Conservation (phyloP, 176 grass and related monocot species). For the Puya raimondii region DNA sequence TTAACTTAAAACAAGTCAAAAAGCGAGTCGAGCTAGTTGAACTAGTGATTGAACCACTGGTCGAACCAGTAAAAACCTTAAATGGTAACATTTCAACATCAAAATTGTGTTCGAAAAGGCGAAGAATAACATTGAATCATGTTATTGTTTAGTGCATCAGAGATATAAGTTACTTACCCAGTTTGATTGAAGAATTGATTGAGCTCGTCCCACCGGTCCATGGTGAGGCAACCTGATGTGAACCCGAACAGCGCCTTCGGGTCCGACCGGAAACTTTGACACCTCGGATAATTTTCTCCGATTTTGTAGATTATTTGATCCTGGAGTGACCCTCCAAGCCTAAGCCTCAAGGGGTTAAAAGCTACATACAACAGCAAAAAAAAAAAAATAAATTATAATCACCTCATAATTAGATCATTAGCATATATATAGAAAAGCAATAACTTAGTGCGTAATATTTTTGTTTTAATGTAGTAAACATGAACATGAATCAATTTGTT, state of each 20-base stretch:
- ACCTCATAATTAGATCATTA: background rate
- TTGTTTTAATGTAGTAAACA: no score
- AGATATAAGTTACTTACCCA: slow-evolving; percentile 17
- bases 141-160: background rate
- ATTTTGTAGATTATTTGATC: slow-evolving; percentile 45
- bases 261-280: slow-evolving; percentile 24
- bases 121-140: background rate
- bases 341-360: slow-evolving; percentile 38
- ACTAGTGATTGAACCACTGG: background rate
- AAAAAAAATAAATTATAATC: background rate
- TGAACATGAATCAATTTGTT: background rate
- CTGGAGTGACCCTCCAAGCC: slow-evolving; percentile 52
- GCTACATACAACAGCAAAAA: slow-evolving; percentile 17
- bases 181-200: slow-evolving; percentile 42
- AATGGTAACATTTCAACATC: no score
- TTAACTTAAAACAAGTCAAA: background rate
- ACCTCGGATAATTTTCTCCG: slow-evolving; percentile 9
- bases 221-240: slow-evolving; percentile 36
- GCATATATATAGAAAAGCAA: background rate
- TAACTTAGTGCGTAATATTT: background rate
- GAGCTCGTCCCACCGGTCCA: slow-evolving; percentile 44
- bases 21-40: background rate
- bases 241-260: slow-evolving; percentile 36
- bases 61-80: background rate
- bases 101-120: no score